Base-by-base conservation (phyloP, 1,284 basidiomycete genomes). In the Anthracocystis walkeri region DNA sequence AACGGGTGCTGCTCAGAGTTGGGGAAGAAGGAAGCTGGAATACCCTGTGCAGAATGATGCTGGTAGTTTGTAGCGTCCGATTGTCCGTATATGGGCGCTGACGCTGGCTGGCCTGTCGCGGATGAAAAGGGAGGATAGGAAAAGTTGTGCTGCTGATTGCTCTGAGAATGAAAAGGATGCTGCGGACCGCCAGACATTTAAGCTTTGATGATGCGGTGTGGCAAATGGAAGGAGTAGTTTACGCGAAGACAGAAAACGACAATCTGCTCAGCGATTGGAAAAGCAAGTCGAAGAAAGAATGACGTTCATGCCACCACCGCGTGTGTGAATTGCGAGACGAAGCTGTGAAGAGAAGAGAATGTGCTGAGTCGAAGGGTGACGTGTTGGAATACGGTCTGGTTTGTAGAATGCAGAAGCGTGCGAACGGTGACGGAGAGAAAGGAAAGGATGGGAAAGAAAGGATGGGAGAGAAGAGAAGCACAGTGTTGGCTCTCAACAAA, bases 121-220 rank as follows among this genome's bases (percentile, higher is more conserved):
- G 46, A 53, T 7, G 49, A n/a, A 21, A 33, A 46, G 46, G 46
- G 25, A 31, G 40, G 46, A 20, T 58, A 35, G 41, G 21, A 48
- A 41, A 46, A 48, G 46, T 52, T 42, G 55, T 58, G 50, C 40
- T 59, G 48, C 40, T 58, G 44, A 33, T 27, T 53, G 42, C 46
- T 54, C 41, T 70, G 67, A 20, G 25, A 40, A 35, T 41, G 45
- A 42, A 59, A 60, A 53, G 67, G 61, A 45, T 57, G 38, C 16
- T 70, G 61, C 56, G 59, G 51, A 33, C 69, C 69, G 38, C 63
- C 59, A 45, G 69, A 72, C 69, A 72, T 72, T 42, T 59, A 61
- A 61, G 60, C 60, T 38, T n/a, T 33, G 66, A 69, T 51, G 35
- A 27, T 41, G 60, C 60, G 40, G 41, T 44, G 40, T 38, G 44